Evolutionary conservation across 2,329 filamentous ascomycete genomes (phyloP), one percentile per base, ranked within the genome.

Genomic region (Aspergillus eucalypticola): DNA sequence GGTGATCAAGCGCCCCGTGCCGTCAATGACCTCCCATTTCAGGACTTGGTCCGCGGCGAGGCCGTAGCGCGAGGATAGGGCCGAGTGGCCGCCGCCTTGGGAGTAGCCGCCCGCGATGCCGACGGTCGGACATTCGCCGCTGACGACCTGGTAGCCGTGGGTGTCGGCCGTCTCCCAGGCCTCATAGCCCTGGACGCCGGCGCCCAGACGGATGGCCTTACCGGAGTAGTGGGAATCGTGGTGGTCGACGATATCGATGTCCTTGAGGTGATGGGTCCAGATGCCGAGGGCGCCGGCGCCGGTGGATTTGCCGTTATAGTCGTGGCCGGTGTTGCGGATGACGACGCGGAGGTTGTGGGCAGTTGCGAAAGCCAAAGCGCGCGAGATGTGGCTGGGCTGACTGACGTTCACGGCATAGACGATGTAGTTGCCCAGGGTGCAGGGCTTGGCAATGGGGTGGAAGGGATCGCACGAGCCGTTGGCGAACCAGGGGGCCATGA

Each of bases 41-140:
- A 84, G 71, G 7, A 83, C 74, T 64, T 83, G 78, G 67, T 84
- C 82, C 3, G 81, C 76, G 54, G 75, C 86, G 0, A 90, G 76
- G 5, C 87, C 87, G 52, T 83, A 84, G n/a, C 70, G 75, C 1
- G 82, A 82, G 32, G 76, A 78, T 1, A 89, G 75, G 0, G 81
- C 75, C 0, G 79, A 81, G 67, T 88, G 85, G 0, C 87, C 87
- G 13, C 85, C 87, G 5, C 85, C 86, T 68, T 86, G 84, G 3
- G 77, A 81, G 65, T 83, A 89, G 1, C 86, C 86, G 15, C 86
- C 87, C 0, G 83, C 81, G 7, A 85, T 65, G 1, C 85, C 86
- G 5, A 88, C 85, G 0, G 81, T 83, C 0, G 80, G 80, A 39
- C 79, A 81, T 2, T 80, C 80, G 2, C 86, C 86, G 1, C 82